Conservation (phyloP, 2,329 filamentous ascomycete genomes). For the Paramyrothecium roridum region DNA sequence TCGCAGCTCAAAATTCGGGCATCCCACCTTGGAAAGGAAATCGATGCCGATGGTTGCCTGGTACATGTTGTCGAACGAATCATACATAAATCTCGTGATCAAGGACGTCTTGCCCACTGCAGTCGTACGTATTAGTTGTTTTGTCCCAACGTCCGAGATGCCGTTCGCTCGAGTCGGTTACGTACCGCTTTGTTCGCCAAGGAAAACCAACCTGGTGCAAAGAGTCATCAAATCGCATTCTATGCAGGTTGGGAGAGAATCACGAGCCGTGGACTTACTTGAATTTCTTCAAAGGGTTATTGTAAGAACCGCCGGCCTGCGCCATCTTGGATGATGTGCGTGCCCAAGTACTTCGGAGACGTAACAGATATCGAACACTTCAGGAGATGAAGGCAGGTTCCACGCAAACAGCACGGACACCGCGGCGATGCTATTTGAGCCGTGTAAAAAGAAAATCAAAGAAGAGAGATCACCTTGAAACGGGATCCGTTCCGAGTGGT, state of each 20-base stretch:
- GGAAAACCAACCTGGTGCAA: constrained; percentile 76
- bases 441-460: not conserved
- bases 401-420: not conserved
- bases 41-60: constrained; percentile 99
- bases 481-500: too few species aligned
- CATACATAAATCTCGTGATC: constrained; percentile 99
- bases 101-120: constrained; percentile 96
- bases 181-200: constrained; percentile 98
- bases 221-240: constrained; percentile 14
- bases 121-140: constrained; percentile 18
- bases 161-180: constrained; percentile 8
- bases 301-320: constrained; percentile 81
- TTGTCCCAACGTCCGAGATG: constrained; percentile 10
- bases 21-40: constrained; percentile 87
- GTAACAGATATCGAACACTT: constrained; percentile 14
- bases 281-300: constrained; percentile 99
- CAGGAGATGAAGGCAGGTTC: not conserved
- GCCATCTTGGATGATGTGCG: constrained; percentile 62
- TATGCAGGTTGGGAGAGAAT: not conserved
- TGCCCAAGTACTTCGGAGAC: not conserved
- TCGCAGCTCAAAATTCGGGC: not conserved
- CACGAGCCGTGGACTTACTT: constrained; percentile 58
- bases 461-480: not conserved
- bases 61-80: constrained; percentile 99
- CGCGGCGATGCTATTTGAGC: not conserved